These are phyloP conservation scores for Camelina neglecta DNA, from an alignment of 345 rosid species.

Conservation along the genomic window DNA sequence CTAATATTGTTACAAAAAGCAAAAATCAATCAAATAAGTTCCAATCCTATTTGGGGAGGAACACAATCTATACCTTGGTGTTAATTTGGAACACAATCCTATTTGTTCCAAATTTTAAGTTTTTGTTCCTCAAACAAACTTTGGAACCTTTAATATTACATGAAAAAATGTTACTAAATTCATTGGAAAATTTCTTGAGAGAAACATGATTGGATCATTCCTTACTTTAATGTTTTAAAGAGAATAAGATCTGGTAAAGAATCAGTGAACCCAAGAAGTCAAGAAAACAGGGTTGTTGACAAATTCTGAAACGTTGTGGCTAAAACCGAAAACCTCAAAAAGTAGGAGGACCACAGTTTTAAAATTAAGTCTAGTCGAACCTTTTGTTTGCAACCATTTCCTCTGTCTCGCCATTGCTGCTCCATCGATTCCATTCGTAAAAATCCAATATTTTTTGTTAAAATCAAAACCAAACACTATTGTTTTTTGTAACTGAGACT, in stretches of 20 bases:
- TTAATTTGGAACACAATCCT: no score
- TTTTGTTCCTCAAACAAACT: background rate
- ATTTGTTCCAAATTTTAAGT: no score
- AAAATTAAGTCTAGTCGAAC: background rate
- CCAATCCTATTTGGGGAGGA: background rate
- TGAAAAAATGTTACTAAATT: background rate
- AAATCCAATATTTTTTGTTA: constrained; percentile 25
- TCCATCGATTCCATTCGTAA: background rate
- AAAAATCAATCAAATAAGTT: no score
- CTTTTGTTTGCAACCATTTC: background rate
- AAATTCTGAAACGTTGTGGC: background rate
- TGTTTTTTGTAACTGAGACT: background rate
- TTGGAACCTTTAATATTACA: background rate
- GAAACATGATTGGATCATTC: background rate
- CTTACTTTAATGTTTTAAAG: background rate
- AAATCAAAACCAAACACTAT: background rate
- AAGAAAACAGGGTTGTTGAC: no score
- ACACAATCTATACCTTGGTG: background rate
- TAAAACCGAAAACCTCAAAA: background rate
- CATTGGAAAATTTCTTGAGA: background rate
- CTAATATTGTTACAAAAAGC: no score
- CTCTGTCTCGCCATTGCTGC: constrained; percentile 6
- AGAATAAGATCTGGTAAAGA: background rate
- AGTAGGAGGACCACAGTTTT: background rate
- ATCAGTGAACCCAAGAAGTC: background rate